Base-by-base conservation (phyloP, 352 stramenopile species). In the Thalassiosira allenii region DNA sequence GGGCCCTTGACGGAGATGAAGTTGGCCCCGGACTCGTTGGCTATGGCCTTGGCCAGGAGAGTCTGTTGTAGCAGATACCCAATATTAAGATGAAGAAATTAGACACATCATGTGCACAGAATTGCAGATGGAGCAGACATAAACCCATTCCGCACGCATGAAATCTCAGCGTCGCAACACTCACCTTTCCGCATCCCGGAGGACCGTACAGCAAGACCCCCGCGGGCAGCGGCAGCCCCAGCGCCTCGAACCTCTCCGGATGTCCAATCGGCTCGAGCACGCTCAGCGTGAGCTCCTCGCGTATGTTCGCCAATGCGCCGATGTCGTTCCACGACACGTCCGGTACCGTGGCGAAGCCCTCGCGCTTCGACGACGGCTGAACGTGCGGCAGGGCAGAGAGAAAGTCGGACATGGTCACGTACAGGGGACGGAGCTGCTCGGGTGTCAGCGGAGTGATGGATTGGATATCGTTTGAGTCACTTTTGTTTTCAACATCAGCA, bases 1-100 rank as follows among this genome's bases (percentile, higher is more conserved):
- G 98, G 97, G 20, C 98, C 98, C 86, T 99, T 99, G 61, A 99
- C 97, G 62, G 92, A 97, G 79, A 99, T 99, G 70, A 99, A 99
- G 84, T 99, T 99, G 12, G 97, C 97, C 1, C 96, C 96, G 84
- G 95, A 98, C 87, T 99, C 96, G 80, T 98, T 98, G 14, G 97
- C 97, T 74, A 99, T 98, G 0, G 98, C 98, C 83, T 99, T 99
- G 3, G 98, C 98, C 52, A 99, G 84, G 49, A 99, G 88, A n/a
- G 98, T 99, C 87, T 99, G 40, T 22, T 8, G 12, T 57, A 11
- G n/a, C 20, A 57, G 23, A 20, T 22, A 57, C 20, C 6, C 47
- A 29, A n/a, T n/a, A n/a, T n/a, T n/a, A n/a, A n/a, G n/a, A n/a
- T 47, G 37, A 47, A 47, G 37, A 17, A 47, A 17, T 9, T 17